These are phyloP conservation scores for Roridomyces roridus DNA, from an alignment of 768 basidiomycete genomes.

Conservation along the genomic window DNA sequence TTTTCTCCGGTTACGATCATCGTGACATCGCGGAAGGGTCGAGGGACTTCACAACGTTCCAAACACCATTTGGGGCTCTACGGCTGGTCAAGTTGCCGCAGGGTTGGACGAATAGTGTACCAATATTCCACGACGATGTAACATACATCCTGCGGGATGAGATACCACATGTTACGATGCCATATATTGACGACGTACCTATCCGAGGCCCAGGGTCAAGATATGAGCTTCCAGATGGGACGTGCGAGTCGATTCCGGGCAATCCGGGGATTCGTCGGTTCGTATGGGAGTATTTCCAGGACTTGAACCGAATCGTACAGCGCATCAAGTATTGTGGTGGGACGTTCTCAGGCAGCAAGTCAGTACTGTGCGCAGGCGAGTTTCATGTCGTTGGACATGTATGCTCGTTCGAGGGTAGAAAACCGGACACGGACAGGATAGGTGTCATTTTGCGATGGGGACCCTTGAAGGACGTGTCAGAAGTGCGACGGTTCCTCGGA, in stretches of 20 bases:
- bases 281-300: slow-evolving; percentile 24
- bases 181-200: slow-evolving; percentile 37
- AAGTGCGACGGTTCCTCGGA: slow-evolving; percentile 36
- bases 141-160: slow-evolving; percentile 31
- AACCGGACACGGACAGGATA: slow-evolving; percentile 32
- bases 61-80: slow-evolving; percentile 28
- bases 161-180: slow-evolving; percentile 31
- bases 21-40: slow-evolving; percentile 29
- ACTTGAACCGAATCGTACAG: slow-evolving; percentile 17
- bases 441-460: slow-evolving; percentile 32
- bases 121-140: slow-evolving; percentile 38
- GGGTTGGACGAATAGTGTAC: slow-evolving; percentile 38
- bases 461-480: slow-evolving; percentile 11
- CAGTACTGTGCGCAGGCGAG: slow-evolving; percentile 39
- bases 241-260: slow-evolving; percentile 27
- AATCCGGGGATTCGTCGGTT: slow-evolving; percentile 24
- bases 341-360: slow-evolving; percentile 35
- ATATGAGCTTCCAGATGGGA: slow-evolving; percentile 26
- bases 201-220: slow-evolving; percentile 30
- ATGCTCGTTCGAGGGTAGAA: too few species aligned
- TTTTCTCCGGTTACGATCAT: slow-evolving; percentile 34
- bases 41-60: slow-evolving; percentile 36
- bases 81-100: slow-evolving; percentile 31
- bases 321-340: slow-evolving; percentile 10
- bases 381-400: slow-evolving; percentile 37